Evolutionary conservation across 1,284 basidiomycete genomes (phyloP), one percentile per base, ranked within the genome.

Genomic region (Apiotrichum gracile): DNA sequence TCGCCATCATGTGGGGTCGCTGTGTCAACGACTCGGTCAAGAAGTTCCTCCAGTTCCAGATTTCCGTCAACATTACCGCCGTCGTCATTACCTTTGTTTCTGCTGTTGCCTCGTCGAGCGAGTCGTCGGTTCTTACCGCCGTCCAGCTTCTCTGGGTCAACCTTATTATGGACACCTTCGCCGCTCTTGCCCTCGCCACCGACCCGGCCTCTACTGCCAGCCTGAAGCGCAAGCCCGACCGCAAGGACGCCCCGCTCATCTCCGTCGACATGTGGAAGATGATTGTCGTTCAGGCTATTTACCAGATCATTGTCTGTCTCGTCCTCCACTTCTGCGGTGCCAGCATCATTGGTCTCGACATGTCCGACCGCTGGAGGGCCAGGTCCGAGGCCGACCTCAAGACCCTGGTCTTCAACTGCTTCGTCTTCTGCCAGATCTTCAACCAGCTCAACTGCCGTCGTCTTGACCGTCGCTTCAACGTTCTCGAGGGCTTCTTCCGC

Each of bases 41-140:
- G 72, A 97, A 97, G 79, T 98, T 97, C 79, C 72, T 98, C 58
- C 94, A 97, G 78, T 97, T 97, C 83, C 96, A 98, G 78, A 82
- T 98, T 61, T 91, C 90, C 55, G 90, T 90, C 67, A 98, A 97
- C 79, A 83, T 97, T 58, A 93, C 91, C 6, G 94, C 94, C 43
- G 93, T 97, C 54, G 75, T 94, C 57, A 87, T 97, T 69, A 97
- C 94, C 9, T 93, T 92, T 64, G 82, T 96, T 55, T 86, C 92
- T 25, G 89, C 92, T 26, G 84, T 97, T 47, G 83, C 89, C 0
- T 91, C 89, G 10, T 64, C 71, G 3, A 71, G 83, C 43, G 91
- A 96, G 70, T 68, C 78, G n/a, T 90, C 91, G 1, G 91, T 91
- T 13, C 79, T 98, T 25, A 87, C 88, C 27, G 93, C 94, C 29